Conservation (phyloP, 495 filamentous ascomycete genomes). For the Penicillium crystallinum region DNA sequence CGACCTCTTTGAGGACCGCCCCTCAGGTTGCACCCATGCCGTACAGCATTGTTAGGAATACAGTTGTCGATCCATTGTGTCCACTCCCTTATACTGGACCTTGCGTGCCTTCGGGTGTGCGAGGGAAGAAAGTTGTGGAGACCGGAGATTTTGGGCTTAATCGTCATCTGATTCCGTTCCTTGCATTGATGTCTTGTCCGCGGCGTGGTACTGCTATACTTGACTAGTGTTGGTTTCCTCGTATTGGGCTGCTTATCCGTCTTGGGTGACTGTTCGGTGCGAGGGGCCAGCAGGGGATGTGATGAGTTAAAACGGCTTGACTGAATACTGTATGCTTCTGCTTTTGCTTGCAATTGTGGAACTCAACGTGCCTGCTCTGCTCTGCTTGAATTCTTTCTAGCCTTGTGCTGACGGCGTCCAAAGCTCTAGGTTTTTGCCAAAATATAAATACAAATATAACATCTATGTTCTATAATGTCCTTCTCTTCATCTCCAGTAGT, state of each 20-base stretch:
- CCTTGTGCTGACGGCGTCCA: constrained; percentile 15
- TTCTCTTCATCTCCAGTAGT: too few relatives aligned
- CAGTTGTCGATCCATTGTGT: constrained; percentile 50
- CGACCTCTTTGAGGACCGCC: constrained; percentile 67
- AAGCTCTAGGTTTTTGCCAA: constrained; percentile 23
- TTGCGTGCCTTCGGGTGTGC: constrained; percentile 28
- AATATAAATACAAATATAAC: neutral
- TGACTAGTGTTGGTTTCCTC: constrained; percentile 36
- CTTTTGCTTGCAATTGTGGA: constrained; percentile 7
- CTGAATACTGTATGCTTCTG: constrained; percentile 41
- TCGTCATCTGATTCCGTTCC: constrained; percentile 24
- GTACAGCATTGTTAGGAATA: constrained; percentile 17
- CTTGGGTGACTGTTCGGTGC: constrained; percentile 46
- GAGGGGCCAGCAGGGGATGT: constrained; percentile 47
- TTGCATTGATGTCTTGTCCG: constrained; percentile 8
- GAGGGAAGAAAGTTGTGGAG: constrained; percentile 89
- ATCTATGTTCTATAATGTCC: too few relatives aligned
- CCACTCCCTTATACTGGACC: constrained; percentile 62
- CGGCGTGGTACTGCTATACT: constrained; percentile 43
- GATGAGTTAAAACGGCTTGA: constrained; percentile 62
- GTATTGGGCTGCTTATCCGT: constrained; percentile 43
- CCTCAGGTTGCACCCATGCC: constrained; percentile 26
- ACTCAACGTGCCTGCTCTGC: neutral
- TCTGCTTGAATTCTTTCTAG: neutral
- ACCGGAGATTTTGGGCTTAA: constrained; percentile 37